These are phyloP conservation scores for Solioccasus polychromus DNA, from an alignment of 768 basidiomycete genomes.

Conservation along the genomic window DNA sequence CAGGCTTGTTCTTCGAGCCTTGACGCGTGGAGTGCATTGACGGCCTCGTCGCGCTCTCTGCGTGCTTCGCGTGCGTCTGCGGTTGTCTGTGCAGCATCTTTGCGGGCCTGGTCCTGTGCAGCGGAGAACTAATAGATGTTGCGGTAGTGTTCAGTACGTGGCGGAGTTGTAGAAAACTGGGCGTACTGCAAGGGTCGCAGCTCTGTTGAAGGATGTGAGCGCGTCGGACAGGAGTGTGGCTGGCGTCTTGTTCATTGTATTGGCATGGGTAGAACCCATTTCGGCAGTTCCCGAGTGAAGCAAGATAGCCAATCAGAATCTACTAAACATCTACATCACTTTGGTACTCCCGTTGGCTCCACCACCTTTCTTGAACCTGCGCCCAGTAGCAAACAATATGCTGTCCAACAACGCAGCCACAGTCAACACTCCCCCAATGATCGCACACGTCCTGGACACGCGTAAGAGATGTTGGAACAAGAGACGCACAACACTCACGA, in stretches of 20 bases:
- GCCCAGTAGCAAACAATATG: constrained; percentile 78
- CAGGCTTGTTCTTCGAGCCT: constrained; percentile 47
- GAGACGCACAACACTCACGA: constrained; percentile 59
- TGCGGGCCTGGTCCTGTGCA: constrained; percentile 53
- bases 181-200: constrained; percentile 40
- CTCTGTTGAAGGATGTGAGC: constrained; percentile 38
- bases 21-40: constrained; percentile 43
- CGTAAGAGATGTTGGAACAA: not conserved
- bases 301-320: constrained; percentile 8
- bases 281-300: constrained; percentile 22
- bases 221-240: constrained; percentile 41
- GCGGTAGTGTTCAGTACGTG: not conserved
- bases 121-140: constrained; percentile 43
- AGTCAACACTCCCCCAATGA: constrained; percentile 95
- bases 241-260: constrained; percentile 32
- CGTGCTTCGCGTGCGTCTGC: constrained; percentile 47
- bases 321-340: constrained; percentile 25
- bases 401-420: constrained; percentile 88
- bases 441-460: constrained; percentile 80
- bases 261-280: constrained; percentile 11
- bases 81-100: constrained; percentile 48
- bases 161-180: not conserved
- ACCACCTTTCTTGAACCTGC: constrained; percentile 63
- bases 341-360: constrained; percentile 29
- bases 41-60: constrained; percentile 47